phyloP scores from a whole-genome alignment of 2,329 filamentous ascomycete species.

The Orbilia ellipsospora region DNA sequence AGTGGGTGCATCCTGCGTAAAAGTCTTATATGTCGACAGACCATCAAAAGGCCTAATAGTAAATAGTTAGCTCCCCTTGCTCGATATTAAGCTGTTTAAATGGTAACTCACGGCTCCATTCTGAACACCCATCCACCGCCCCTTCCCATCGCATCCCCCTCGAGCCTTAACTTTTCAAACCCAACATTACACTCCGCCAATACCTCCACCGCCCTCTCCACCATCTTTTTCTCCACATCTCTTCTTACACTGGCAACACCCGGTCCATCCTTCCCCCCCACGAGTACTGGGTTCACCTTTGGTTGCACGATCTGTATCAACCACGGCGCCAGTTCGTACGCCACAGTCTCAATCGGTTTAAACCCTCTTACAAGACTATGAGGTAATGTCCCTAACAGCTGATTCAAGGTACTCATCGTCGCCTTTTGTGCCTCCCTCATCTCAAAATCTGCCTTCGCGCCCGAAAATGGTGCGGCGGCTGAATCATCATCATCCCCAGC shows the following conservation, averaged over 20 bases:
- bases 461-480: conserved; percentile 76
- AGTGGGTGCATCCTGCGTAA: conserved; percentile 66
- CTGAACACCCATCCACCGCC: conserved; percentile 83
- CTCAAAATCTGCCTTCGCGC: conserved; percentile 81
- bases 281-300: conserved; percentile 88
- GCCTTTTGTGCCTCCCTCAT: conserved; percentile 84
- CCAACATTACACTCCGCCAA: conserved; percentile 84
- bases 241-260: conserved; percentile 86
- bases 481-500: conserved; percentile 64
- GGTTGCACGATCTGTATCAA: conserved; percentile 85
- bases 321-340: conserved; percentile 80
- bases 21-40: conserved; percentile 79
- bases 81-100: too few relatives aligned
- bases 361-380: conserved; percentile 63
- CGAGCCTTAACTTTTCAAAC: conserved; percentile 83
- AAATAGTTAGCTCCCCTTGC: too few relatives aligned
- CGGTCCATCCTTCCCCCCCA: conserved; percentile 85
- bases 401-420: conserved; percentile 78
- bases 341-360: conserved; percentile 42
- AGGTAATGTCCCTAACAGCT: conserved; percentile 76
- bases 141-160: conserved; percentile 65
- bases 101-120: conserved; percentile 82
- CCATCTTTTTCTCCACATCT: conserved; percentile 83
- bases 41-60: conserved; percentile 75
- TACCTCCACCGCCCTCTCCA: conserved; percentile 80